Conservation (phyloP, 768 basidiomycete genomes). For the Porpolomopsis calyptriformis region DNA sequence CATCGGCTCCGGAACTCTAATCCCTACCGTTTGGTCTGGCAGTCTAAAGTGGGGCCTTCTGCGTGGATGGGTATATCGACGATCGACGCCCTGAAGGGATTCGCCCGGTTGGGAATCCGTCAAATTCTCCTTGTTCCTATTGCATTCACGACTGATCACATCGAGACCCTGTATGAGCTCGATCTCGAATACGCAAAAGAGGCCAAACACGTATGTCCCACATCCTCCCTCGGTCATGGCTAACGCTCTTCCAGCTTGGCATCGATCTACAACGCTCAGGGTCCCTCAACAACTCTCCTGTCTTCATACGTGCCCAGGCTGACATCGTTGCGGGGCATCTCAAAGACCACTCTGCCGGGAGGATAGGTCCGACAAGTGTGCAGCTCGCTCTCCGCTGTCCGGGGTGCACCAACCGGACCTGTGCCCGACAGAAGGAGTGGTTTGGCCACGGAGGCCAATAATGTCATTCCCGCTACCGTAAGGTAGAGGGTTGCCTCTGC, state of each 20-base stretch:
- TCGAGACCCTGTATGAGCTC: conserved; percentile 95
- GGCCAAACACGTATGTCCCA: conserved; percentile 60
- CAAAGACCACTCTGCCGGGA: conserved; percentile 45
- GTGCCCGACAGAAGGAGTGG: conserved; percentile 81
- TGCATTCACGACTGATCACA: conserved; percentile 98
- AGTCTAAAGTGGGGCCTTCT: conserved; percentile 92
- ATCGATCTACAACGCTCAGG: conserved; percentile 83
- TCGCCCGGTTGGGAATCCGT: conserved; percentile 66
- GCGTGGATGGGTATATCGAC: conserved; percentile 99
- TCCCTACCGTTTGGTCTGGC: conserved; percentile 94
- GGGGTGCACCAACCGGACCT: conserved; percentile 84
- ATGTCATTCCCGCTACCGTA: conserved; percentile 9
- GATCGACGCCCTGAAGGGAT: conserved; percentile 77
- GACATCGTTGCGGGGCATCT: conserved; percentile 83
- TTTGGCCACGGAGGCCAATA: conserved; percentile 66
- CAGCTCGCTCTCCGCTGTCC: conserved; percentile 88
- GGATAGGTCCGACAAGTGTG: conserved; percentile 50
- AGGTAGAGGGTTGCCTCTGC: no score
- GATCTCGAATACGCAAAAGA: conserved; percentile 91
- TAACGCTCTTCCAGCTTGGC: conserved; percentile 51
- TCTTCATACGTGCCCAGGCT: conserved; percentile 89
- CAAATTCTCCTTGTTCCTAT: conserved; percentile 82
- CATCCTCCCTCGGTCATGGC: not conserved
- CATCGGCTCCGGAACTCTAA: conserved; percentile 65
- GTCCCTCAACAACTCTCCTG: conserved; percentile 90